Evolutionary conservation across 2,329 filamentous ascomycete species (phyloP).

Genomic region (Hymenoscyphus salicellus): DNA sequence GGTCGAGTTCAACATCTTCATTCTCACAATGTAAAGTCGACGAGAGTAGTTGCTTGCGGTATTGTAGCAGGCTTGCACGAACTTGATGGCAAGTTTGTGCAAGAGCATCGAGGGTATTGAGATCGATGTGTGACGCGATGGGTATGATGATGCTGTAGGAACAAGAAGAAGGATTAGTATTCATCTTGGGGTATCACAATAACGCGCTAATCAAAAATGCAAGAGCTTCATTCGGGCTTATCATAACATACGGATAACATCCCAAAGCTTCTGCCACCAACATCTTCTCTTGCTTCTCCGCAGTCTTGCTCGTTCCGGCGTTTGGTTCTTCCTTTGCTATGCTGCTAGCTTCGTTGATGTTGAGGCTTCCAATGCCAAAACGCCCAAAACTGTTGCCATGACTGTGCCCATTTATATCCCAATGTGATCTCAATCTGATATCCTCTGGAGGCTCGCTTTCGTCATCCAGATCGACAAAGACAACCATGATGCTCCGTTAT

Average conservation of each 20-base stretch:
- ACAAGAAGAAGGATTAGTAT: constrained; percentile 9
- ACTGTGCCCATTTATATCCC: constrained; percentile 13
- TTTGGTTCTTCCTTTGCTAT: constrained; percentile 5
- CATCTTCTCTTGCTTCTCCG: constrained; percentile 50
- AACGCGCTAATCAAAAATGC: constrained; percentile 4
- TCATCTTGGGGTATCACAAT: not conserved
- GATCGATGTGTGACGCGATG: constrained; percentile 74
- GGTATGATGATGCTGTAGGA: constrained; percentile 67
- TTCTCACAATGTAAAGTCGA: constrained; percentile 79
- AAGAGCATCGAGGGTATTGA: constrained; percentile 82
- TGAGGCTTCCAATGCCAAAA: constrained; percentile 16
- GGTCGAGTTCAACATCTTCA: constrained; percentile 56
- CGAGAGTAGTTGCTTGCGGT: constrained; percentile 67
- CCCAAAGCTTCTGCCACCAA: constrained; percentile 60
- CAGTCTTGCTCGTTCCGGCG: constrained; percentile 10
- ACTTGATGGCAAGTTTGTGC: constrained; percentile 79
- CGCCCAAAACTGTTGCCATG: constrained; percentile 13
- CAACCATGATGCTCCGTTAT: constrained; percentile 28
- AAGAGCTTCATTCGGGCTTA: constrained; percentile 7
- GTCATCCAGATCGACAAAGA: constrained; percentile 36
- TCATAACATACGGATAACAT: constrained; percentile 61
- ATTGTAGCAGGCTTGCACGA: constrained; percentile 73
- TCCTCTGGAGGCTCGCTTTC: constrained; percentile 32
- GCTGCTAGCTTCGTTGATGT: constrained; percentile 8
- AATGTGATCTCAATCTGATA: constrained; percentile 15